Conservation (phyloP, 306 rosid genomes). For the Oxytropis ochrocephala region DNA sequence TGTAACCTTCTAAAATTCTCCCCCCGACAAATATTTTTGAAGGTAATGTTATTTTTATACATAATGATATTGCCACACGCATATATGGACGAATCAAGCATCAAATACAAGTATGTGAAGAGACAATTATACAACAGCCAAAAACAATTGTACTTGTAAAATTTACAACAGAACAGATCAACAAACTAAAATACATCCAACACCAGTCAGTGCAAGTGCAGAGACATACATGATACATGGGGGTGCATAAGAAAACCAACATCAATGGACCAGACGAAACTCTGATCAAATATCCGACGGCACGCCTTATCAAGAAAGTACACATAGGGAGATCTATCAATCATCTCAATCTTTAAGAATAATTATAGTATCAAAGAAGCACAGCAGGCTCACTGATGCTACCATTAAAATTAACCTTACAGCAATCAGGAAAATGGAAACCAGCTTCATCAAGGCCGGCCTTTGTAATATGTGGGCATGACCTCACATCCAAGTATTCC, state of each 20-base stretch:
- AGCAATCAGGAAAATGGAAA: conserved; percentile 56
- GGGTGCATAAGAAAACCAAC: conserved; percentile 7
- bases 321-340: not conserved
- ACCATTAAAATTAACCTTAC: conserved; percentile 75
- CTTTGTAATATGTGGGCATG: conserved; percentile 75
- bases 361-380: conserved; percentile 31
- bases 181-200: conserved; percentile 16
- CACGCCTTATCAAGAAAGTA: conserved; percentile 10
- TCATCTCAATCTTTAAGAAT: conserved; percentile 1
- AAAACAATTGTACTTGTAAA: not conserved
- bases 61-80: not conserved
- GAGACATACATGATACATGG: conserved; percentile 1
- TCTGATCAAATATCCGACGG: conserved; percentile 17
- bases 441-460: conserved; percentile 73
- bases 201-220: not conserved
- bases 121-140: not conserved
- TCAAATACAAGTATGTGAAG: not conserved
- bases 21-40: too few relatives aligned
- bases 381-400: conserved; percentile 50
- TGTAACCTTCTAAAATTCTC: too few relatives aligned
- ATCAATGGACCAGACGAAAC: not conserved
- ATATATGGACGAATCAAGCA: not conserved
- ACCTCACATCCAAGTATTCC: conserved; percentile 81
- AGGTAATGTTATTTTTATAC: not conserved
- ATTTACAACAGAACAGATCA: conserved; percentile 16